Percentiles rank a stretch among this genome's conserved stretches.
Evolutionary conservation across 2,329 filamentous ascomycete species (phyloP).

Genomic region (Aspergillus sp.): DNA sequence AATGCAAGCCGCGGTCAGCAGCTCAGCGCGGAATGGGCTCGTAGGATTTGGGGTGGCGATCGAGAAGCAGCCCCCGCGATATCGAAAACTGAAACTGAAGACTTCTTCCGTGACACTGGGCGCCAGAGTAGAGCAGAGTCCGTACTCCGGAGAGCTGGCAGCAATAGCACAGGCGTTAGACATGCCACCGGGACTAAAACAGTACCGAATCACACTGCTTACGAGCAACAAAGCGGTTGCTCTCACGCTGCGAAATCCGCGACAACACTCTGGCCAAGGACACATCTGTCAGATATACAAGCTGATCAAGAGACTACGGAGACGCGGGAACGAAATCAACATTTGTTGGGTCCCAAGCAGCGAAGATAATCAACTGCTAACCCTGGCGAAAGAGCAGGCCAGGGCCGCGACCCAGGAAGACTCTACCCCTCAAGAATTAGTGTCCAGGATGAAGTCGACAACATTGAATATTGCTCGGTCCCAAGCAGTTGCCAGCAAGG

Average conservation of each 20-base stretch:
- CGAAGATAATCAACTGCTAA: constrained; percentile 11
- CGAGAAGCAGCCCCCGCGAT: constrained; percentile 28
- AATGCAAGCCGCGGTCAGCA: constrained; percentile 18
- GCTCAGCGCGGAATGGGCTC: constrained; percentile 15
- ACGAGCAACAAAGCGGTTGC: constrained; percentile 23
- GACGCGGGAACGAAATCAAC: constrained; percentile 17
- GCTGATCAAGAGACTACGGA: constrained; percentile 18
- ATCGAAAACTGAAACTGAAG: constrained; percentile 19
- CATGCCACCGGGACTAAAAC: constrained; percentile 16
- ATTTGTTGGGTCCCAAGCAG: constrained; percentile 17
- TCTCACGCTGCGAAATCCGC: constrained; percentile 19
- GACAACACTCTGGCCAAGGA: constrained; percentile 20
- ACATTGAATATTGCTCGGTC: constrained; percentile 23
- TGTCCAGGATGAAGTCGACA: constrained; percentile 22
- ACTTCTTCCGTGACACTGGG: constrained; percentile 17
- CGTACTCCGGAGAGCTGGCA: constrained; percentile 21
- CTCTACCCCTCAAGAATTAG: constrained; percentile 10
- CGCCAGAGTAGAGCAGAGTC: constrained; percentile 21
- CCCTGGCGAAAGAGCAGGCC: constrained; percentile 21
- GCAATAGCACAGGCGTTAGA: constrained; percentile 20
- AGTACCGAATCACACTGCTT: constrained; percentile 18
- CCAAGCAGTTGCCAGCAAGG: constrained; percentile 15
- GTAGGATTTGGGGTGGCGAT: constrained; percentile 21
- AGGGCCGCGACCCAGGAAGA: constrained; percentile 18
- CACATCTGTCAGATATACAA: constrained; percentile 20